Evolutionary conservation across 2,329 filamentous ascomycete species (phyloP).

Genomic region (Ceratocystis papillata): DNA sequence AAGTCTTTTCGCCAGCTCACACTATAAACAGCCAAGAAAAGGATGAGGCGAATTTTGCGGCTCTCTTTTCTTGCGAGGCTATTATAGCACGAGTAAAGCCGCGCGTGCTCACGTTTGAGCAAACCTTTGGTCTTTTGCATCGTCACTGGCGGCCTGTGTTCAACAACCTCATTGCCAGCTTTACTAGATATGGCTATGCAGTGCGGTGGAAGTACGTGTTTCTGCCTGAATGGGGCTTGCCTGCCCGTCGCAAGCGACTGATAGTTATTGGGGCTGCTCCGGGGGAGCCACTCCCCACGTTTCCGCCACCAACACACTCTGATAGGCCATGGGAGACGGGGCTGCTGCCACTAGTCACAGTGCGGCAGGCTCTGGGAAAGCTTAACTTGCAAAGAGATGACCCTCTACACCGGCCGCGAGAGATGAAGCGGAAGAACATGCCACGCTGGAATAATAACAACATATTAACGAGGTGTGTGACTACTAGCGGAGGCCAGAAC

Average conservation of each 20-base stretch:
- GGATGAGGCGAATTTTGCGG: conserved; percentile 59
- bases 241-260: conserved; percentile 41
- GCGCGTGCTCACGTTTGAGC: conserved; percentile 64
- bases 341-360: conserved; percentile 36
- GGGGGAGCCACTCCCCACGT: conserved; percentile 57
- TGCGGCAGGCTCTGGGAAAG: conserved; percentile 34
- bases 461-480: conserved; percentile 49
- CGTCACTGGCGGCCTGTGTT: conserved; percentile 47
- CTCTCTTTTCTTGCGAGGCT: conserved; percentile 42
- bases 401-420: conserved; percentile 34
- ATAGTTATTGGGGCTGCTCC: conserved; percentile 52
- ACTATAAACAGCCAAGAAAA: conserved; percentile 52
- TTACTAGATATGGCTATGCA: conserved; percentile 56
- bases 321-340: conserved; percentile 29
- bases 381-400: conserved; percentile 31
- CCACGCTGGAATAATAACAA: conserved; percentile 38
- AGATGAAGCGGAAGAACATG: conserved; percentile 29
- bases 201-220: conserved; percentile 55
- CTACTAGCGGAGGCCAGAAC: conserved; percentile 50
- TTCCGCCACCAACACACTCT: conserved; percentile 52
- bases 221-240: conserved; percentile 41
- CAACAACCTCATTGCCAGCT: conserved; percentile 48
- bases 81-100: conserved; percentile 51
- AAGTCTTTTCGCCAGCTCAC: conserved; percentile 63
- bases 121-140: conserved; percentile 58